These are phyloP conservation scores for Leavenworthia alabamica DNA, from an alignment of 345 rosid genomes.

Conservation along the genomic window DNA sequence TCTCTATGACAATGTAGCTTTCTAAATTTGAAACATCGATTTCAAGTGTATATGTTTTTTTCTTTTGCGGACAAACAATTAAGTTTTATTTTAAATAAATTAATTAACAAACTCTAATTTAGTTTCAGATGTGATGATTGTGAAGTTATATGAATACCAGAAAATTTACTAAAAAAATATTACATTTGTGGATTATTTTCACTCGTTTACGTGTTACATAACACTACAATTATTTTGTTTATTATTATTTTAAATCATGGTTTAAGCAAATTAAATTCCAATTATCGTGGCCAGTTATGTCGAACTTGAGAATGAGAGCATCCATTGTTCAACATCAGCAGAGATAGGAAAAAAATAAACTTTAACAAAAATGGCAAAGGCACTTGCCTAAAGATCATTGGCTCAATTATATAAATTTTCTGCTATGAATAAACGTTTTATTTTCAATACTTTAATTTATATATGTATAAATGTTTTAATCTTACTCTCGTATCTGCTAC, in stretches of 20 bases:
- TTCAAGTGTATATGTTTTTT: not conserved
- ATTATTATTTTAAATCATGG: not conserved
- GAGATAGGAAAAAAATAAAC: not conserved
- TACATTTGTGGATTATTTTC: not conserved
- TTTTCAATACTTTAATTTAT: not conserved
- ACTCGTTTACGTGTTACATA: not conserved
- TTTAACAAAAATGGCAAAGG: not conserved
- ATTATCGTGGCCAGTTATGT: not conserved
- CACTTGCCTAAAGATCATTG: not conserved
- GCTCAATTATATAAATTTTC: not conserved
- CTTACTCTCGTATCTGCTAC: not conserved
- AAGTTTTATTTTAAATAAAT: not conserved
- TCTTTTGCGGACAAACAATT: not conserved
- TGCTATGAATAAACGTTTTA: too few species aligned
- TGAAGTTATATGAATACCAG: not conserved
- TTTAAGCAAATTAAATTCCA: not conserved
- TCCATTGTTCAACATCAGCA: not conserved
- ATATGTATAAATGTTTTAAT: not conserved
- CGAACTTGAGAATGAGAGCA: not conserved
- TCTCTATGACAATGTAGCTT: conserved; percentile 5
- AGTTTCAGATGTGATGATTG: not conserved
- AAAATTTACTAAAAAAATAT: not conserved
- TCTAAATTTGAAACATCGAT: conserved; percentile 8
- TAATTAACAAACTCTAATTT: not conserved
- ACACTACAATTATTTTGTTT: not conserved